Base-by-base conservation (phyloP, 192 early-diverging fungal genomes). In the Funneliformis geosporum region DNA sequence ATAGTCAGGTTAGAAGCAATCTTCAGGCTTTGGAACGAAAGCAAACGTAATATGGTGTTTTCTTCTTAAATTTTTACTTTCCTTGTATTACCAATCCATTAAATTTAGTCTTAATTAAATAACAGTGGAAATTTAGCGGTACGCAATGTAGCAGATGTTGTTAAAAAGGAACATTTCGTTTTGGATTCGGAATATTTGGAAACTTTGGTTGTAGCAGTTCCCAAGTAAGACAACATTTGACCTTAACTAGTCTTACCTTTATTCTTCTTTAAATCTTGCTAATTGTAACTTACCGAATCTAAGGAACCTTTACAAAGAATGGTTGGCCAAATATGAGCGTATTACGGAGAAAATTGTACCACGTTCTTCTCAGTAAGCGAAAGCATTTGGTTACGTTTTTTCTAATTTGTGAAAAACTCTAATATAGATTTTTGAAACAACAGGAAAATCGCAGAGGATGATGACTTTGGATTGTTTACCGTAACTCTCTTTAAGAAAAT, bases 321-420 rank as follows among this genome's bases (percentile, higher is more conserved):
- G 98, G 98, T 73, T 84, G 9, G 87, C 89, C 79, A 87, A 83
- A 43, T 99, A 99, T 87, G 98, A 99, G 86, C 91, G 89, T 1
- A 79, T 99, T 76, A 93, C 97, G 4, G 89, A 93, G 62, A 97
- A 97, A 95, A 94, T 99, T 12, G 97, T 99, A 25, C 98, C 98
- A 14, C 91, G 98, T 65, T 99, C 97, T 5, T 91, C 94, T 67
- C 83, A 87, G 94, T 96, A 90, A 79, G 89, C 84, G 27, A 12
- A 40, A 33, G 25, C n/a, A 6, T 2, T 38, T 12, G 18, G 40
- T 47, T 2, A 27, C 25, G 28, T 8, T 27, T 68, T 61, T 47
- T 67, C 12, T 14, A 7, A 40, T 61, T 27, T 47, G 9, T 21
- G 47, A 47, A 40, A 4, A 18, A 61, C 2, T 10, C 9, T 23